Evolutionary conservation across 1,284 basidiomycete genomes (phyloP).

Genomic region (Trichosporon sp.): DNA sequence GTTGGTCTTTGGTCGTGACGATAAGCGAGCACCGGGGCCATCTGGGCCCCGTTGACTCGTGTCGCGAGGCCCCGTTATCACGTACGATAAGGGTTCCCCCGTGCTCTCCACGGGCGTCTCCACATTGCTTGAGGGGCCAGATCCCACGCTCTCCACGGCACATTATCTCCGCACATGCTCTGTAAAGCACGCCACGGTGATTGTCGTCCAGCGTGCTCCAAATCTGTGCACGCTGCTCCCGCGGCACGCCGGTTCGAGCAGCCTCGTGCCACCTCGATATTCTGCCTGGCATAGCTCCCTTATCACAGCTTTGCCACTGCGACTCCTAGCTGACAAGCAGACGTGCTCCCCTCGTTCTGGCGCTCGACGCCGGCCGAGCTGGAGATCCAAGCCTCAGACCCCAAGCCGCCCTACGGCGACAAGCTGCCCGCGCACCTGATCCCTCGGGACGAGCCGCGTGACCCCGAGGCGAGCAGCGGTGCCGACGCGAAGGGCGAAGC

Average conservation of each 20-base stretch:
- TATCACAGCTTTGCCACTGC: not conserved
- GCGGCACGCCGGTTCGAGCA: no score
- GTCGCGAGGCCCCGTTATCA: not conserved
- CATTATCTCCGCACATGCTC: not conserved
- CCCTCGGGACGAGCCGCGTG: not conserved
- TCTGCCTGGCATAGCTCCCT: no score
- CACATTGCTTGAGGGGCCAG: not conserved
- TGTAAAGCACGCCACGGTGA: not conserved
- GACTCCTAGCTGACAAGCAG: conserved; percentile 16
- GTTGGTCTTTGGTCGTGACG: not conserved
- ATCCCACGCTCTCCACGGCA: not conserved
- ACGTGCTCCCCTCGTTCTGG: conserved; percentile 29
- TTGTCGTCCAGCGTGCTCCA: not conserved
- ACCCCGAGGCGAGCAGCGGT: not conserved
- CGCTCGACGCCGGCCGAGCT: conserved; percentile 14
- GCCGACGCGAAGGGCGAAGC: not conserved
- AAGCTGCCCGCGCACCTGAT: not conserved
- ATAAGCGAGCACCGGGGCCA: not conserved
- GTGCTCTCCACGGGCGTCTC: not conserved
- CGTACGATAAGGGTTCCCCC: not conserved
- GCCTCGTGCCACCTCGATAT: no score
- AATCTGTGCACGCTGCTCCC: no score
- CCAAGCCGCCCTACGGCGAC: conserved; percentile 7
- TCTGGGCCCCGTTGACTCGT: not conserved
- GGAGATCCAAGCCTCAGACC: not conserved